Evolutionary conservation across 495 filamentous ascomycete species (phyloP).

Genomic region (Tuber microsphaerosporum): DNA sequence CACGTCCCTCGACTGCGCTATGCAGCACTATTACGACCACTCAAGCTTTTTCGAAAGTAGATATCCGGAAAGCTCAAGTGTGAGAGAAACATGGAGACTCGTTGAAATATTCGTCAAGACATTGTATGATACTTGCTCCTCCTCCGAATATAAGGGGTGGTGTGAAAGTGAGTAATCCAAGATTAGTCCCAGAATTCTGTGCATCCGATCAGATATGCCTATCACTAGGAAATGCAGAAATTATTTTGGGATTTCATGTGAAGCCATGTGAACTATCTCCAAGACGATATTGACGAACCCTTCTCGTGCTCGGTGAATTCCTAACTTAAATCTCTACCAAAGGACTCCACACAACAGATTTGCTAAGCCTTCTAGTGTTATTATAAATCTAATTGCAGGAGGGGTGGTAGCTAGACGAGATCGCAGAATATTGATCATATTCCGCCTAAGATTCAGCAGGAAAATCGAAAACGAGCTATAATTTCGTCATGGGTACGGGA

Average conservation of each 20-base stretch:
- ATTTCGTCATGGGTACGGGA: background rate
- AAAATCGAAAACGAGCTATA: background rate
- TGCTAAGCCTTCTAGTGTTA: no score
- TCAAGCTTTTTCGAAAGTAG: background rate
- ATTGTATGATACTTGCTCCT: background rate
- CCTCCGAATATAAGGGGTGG: background rate
- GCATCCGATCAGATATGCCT: background rate
- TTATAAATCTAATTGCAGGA: background rate
- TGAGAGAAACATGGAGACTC: background rate
- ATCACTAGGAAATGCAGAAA: background rate
- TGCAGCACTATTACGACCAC: background rate
- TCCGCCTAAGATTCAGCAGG: background rate
- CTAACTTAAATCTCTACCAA: background rate
- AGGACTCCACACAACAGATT: no score
- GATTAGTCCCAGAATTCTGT: background rate
- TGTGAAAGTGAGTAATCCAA: background rate
- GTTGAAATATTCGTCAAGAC: background rate
- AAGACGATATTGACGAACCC: no score
- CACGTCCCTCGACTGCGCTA: background rate
- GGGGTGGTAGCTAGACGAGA: background rate
- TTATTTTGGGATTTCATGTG: background rate
- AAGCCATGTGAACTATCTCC: background rate
- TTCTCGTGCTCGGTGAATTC: no score
- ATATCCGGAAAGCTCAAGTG: background rate
- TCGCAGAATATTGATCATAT: background rate